A percentile compares a stretch with the other conserved stretches of the same genome.
Conservation (phyloP, 352 stramenopile species). For the Phytopythium delawarense region DNA sequence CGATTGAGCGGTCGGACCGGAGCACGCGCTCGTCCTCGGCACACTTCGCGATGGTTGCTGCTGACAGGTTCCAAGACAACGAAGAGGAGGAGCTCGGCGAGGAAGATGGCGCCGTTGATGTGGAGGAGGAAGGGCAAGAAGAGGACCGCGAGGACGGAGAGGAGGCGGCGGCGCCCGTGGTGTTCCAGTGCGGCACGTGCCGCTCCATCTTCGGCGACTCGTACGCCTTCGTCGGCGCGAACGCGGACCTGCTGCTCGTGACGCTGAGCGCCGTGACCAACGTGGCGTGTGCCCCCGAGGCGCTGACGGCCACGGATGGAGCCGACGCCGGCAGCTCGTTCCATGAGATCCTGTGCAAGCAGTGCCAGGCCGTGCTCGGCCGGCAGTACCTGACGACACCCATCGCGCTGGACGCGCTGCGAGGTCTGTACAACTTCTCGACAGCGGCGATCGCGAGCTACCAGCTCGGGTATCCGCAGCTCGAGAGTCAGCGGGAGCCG, state of each 20-base stretch:
- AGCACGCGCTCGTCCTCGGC: not conserved
- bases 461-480: constrained; percentile 61
- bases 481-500: constrained; percentile 5
- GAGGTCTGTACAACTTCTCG: constrained; percentile 68
- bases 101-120: constrained; percentile 20
- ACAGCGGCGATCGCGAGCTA: constrained; percentile 75
- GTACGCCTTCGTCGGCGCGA: constrained; percentile 79
- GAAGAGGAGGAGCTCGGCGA: constrained; percentile 36
- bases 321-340: constrained; percentile 68
- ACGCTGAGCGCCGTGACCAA: constrained; percentile 75
- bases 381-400: constrained; percentile 76
- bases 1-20: not conserved
- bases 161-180: constrained; percentile 55
- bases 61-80: constrained; percentile 20
- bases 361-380: constrained; percentile 77
- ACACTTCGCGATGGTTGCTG: not conserved
- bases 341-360: constrained; percentile 69
- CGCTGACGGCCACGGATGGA: constrained; percentile 44
- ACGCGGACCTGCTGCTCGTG: constrained; percentile 61
- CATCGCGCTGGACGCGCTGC: constrained; percentile 49
- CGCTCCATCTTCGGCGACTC: constrained; percentile 82
- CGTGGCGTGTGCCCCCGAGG: constrained; percentile 33
- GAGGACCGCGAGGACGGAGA: constrained; percentile 34
- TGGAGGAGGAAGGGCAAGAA: constrained; percentile 19
- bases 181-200: constrained; percentile 84